A percentile compares a stretch with the other conserved stretches of the same genome.
Evolutionary conservation across 2,329 filamentous ascomycete species (phyloP).

Genomic region (Ceratocystis diversiconidia): DNA sequence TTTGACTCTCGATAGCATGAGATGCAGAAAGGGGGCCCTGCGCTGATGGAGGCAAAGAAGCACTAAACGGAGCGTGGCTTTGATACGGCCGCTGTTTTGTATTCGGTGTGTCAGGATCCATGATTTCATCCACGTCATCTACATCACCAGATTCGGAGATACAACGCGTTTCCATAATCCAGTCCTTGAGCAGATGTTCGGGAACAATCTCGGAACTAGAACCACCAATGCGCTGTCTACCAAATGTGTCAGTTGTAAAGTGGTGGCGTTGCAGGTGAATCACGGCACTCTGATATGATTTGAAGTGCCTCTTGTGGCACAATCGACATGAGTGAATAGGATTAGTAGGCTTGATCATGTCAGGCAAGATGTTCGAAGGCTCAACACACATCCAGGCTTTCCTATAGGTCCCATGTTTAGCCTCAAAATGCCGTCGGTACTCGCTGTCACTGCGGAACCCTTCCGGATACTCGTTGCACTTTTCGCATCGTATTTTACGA

Average conservation of each 20-base stretch:
- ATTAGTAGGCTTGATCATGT: constrained; percentile 1
- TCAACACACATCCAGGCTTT: constrained; percentile 44
- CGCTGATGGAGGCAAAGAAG: constrained; percentile 16
- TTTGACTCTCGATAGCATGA: constrained; percentile 18
- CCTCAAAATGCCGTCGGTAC: constrained; percentile 51
- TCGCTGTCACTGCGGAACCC: constrained; percentile 89
- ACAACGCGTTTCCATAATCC: constrained; percentile 41
- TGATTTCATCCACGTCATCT: constrained; percentile 32
- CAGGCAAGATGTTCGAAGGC: constrained; percentile 26
- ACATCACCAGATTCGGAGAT: constrained; percentile 35
- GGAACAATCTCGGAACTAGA: constrained; percentile 36
- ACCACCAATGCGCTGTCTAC: constrained; percentile 36
- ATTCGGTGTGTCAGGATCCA: constrained; percentile 15
- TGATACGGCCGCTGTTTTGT: constrained; percentile 13
- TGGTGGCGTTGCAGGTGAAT: constrained; percentile 44
- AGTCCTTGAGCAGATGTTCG: constrained; percentile 43
- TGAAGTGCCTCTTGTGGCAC: constrained; percentile 37
- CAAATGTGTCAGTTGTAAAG: constrained; percentile 41
- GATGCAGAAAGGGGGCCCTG: constrained; percentile 20
- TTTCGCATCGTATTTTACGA: constrained; percentile 55
- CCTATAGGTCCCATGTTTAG: constrained; percentile 41
- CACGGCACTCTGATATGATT: constrained; percentile 45
- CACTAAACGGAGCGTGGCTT: constrained; percentile 7
- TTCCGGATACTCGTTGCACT: constrained; percentile 69
- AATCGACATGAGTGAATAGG: neutral